Evolutionary conservation across 2,329 filamentous ascomycete species (phyloP).

Genomic region (Xylariaceae sp.): DNA sequence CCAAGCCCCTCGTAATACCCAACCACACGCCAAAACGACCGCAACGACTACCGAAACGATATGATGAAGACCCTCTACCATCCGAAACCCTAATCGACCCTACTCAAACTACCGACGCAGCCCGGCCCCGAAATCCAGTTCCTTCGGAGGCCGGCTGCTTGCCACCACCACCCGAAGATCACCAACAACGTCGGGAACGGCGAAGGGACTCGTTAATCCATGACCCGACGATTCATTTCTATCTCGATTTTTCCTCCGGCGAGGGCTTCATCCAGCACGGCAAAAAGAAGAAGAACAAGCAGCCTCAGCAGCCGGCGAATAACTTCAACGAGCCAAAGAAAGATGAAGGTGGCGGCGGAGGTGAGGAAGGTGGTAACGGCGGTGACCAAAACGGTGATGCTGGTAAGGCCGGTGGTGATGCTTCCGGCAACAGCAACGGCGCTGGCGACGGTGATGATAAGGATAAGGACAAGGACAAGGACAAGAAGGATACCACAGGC

Average conservation of each 20-base stretch:
- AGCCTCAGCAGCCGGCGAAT: slow-evolving; percentile 12
- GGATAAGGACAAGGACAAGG: slow-evolving; percentile 27
- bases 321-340: slow-evolving; percentile 39
- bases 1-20: slow-evolving; percentile 36
- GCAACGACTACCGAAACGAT: slow-evolving; percentile 25
- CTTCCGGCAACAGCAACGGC: slow-evolving; percentile 39
- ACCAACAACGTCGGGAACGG: slow-evolving; percentile 34
- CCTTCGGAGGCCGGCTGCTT: slow-evolving; percentile 25
- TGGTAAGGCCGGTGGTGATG: slow-evolving; percentile 34
- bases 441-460: slow-evolving; percentile 35
- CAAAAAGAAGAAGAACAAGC: slow-evolving; percentile 49
- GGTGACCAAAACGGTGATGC: slow-evolving; percentile 40
- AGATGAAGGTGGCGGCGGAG: slow-evolving; percentile 40
- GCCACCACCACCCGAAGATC: slow-evolving; percentile 26
- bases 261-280: slow-evolving; percentile 57
- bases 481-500: slow-evolving; percentile 41
- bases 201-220: slow-evolving; percentile 41
- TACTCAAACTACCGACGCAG: slow-evolving; percentile 25
- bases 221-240: slow-evolving; percentile 48
- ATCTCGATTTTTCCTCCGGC: slow-evolving; percentile 61
- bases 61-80: slow-evolving; percentile 22
- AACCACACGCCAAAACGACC: slow-evolving; percentile 43
- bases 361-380: slow-evolving; percentile 36
- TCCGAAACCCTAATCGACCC: slow-evolving; percentile 24
- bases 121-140: slow-evolving; percentile 33